Base-by-base conservation (phyloP, 768 basidiomycete genomes). In the Baorangia bicolor region DNA sequence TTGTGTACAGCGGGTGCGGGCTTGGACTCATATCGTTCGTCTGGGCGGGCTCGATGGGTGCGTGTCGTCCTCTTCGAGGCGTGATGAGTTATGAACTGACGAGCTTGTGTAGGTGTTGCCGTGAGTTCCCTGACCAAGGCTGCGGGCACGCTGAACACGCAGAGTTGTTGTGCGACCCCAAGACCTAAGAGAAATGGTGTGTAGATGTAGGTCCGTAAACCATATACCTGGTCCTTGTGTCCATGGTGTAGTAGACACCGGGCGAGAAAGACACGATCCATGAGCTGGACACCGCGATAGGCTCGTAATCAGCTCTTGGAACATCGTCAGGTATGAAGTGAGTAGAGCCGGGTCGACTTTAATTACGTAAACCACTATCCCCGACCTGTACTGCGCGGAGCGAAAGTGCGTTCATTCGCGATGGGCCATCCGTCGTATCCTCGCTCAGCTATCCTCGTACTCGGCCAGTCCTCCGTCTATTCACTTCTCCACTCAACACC, bases 401-500 rank as follows among this genome's bases (percentile, higher is more conserved):
- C n/a, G 16, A 9, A 41, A 6, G 20, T 35, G 34, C 20, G 46
- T 53, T 41, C 23, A 18, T 49, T 45, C 23, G 49, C 20, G 51
- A 71, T 72, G 69, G 55, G 57, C 14, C 63, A 40, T 49, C 43
- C 68, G 18, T 76, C 78, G 33, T 87, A 84, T 75, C 83, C 84
- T 57, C 84, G 83, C 53, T 88, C 89, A n/a, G 78, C 77, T 30
- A 74, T 90, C 27, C 81, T 92, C 39, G 73, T 92, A 5, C 76
- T 88, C 33, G 84, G 83, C 9, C 64, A 75, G 38, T 82, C 81
- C 60, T 82, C 81, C 9, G 69, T 92, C 14, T 77, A 85, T 40
- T 83, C 88, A 4, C 79, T 92, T 14, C 79, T 89, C 10, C 87
- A 85, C 0, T 83, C 87, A 5, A 88, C 89, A 0, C 75, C 88